These are phyloP conservation scores for Blastocystis hominis DNA, from an alignment of 352 stramenopile species.

Conservation along the genomic window DNA sequence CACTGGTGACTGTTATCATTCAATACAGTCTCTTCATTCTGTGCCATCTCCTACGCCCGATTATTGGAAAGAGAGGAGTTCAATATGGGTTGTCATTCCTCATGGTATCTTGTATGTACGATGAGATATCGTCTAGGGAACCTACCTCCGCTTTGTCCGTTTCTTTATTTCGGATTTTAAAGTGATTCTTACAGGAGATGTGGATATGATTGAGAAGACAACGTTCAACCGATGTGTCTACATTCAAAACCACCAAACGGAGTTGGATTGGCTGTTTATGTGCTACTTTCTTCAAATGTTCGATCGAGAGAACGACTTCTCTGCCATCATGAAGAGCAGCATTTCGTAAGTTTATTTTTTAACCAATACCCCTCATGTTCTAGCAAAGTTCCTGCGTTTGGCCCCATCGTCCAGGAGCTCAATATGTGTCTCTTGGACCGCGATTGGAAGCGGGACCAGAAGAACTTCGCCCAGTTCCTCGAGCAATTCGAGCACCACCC, in stretches of 20 bases:
- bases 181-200: conserved; percentile 36
- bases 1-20: background rate
- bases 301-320: conserved; percentile 17
- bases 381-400: conserved; percentile 32
- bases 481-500: conserved; percentile 16
- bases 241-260: conserved; percentile 45
- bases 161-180: conserved; percentile 53
- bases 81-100: conserved; percentile 4
- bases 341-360: background rate
- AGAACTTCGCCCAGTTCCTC: conserved; percentile 20
- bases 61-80: conserved; percentile 6
- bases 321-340: conserved; percentile 26
- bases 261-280: conserved; percentile 45
- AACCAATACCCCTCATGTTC: background rate
- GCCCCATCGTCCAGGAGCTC: conserved; percentile 24
- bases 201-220: conserved; percentile 50
- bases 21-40: background rate
- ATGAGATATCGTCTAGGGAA: background rate
- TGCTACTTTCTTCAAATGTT: conserved; percentile 56
- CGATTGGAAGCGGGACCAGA: conserved; percentile 18
- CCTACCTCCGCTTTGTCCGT: conserved; percentile 43
- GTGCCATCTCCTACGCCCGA: background rate
- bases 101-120: background rate
- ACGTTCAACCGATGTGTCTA: conserved; percentile 32
- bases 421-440: conserved; percentile 49